Percentiles rank a stretch among this genome's conserved stretches.
phyloP scores from a whole-genome alignment of 345 rosid genomes.

The Eucalyptus globulus region DNA sequence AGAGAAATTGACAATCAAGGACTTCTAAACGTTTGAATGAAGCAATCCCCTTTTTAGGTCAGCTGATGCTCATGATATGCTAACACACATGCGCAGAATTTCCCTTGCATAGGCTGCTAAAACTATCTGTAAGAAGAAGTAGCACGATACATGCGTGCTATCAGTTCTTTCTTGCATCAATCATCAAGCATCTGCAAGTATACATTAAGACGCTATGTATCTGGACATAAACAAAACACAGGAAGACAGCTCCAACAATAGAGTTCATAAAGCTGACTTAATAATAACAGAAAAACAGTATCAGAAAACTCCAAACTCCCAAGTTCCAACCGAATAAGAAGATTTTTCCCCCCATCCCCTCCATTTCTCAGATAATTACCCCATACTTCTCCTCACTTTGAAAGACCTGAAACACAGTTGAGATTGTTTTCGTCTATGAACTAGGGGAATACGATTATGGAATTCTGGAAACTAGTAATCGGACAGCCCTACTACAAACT shows the following conservation, averaged over 20 bases:
- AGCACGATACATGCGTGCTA: background rate
- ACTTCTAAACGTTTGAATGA: background rate
- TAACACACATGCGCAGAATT: background rate
- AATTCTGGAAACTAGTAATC: background rate
- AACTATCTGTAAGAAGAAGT: background rate
- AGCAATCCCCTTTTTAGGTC: background rate
- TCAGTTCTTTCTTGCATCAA: background rate
- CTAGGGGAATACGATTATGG: background rate
- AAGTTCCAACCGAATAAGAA: background rate
- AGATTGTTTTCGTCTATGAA: background rate
- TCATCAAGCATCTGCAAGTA: background rate
- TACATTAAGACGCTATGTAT: background rate
- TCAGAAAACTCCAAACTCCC: background rate
- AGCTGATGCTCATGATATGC: background rate
- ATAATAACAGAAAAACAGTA: background rate
- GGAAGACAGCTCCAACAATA: background rate
- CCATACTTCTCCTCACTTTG: background rate
- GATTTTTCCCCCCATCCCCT: background rate
- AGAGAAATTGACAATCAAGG: background rate
- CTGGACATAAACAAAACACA: background rate
- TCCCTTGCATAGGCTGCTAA: background rate
- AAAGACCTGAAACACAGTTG: background rate
- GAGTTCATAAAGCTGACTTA: background rate
- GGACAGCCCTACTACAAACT: background rate
- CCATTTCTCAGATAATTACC: background rate